phyloP scores from a whole-genome alignment of 108 stramenopile species.

The Discostella stelligeroides region DNA sequence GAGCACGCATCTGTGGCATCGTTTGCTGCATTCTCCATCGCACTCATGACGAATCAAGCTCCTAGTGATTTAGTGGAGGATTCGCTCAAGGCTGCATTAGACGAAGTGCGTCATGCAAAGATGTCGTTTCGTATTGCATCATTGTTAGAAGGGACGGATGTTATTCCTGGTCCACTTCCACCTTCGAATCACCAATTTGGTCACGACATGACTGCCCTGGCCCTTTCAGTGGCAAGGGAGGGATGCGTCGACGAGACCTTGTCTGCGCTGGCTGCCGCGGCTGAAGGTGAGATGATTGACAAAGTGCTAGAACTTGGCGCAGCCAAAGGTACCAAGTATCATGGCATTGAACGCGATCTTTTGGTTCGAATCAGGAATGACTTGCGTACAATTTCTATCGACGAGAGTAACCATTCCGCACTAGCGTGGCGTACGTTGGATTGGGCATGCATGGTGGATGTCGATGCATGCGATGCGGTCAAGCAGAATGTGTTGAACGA shows the following conservation, averaged over 20 bases:
- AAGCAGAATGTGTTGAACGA: slow-evolving; percentile 31
- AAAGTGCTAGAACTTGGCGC: slow-evolving; percentile 8
- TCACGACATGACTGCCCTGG: slow-evolving; percentile 34
- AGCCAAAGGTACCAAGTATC: not conserved
- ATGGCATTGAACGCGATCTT: not conserved
- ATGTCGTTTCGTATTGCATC: slow-evolving; percentile 47
- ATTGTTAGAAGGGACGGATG: slow-evolving; percentile 21
- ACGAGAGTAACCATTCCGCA: slow-evolving; percentile 47
- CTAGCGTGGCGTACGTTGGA: slow-evolving; percentile 52
- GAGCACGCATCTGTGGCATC: slow-evolving; percentile 55
- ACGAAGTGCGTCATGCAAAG: slow-evolving; percentile 53
- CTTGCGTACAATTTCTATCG: slow-evolving; percentile 39
- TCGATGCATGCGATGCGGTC: slow-evolving; percentile 35
- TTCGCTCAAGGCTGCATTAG: slow-evolving; percentile 41
- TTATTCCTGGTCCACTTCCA: slow-evolving; percentile 43
- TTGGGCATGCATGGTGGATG: slow-evolving; percentile 44
- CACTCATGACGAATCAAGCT: slow-evolving; percentile 56
- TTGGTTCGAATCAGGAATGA: slow-evolving; percentile 17
- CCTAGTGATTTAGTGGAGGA: slow-evolving; percentile 46
- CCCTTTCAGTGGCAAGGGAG: slow-evolving; percentile 38
- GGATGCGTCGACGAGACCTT: slow-evolving; percentile 56
- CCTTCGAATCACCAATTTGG: slow-evolving; percentile 32
- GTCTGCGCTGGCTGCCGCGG: slow-evolving; percentile 34
- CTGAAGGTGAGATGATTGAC: slow-evolving; percentile 23
- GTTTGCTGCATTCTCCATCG: slow-evolving; percentile 52